These are phyloP conservation scores for Stephanodiscus triporus DNA, from an alignment of 108 stramenopile genomes.

Conservation along the genomic window DNA sequence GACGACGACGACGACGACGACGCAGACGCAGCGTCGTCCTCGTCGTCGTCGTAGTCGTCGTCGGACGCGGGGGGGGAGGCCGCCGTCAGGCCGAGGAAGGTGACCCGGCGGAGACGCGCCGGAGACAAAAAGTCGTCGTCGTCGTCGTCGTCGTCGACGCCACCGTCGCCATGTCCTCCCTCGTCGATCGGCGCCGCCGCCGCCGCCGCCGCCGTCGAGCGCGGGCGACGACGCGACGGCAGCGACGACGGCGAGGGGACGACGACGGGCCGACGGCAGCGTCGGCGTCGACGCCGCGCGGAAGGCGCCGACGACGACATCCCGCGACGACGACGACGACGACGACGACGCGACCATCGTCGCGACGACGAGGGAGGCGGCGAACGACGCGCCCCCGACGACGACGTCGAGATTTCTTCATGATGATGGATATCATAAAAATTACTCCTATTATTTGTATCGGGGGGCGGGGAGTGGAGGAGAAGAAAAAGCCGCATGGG, in stretches of 20 bases:
- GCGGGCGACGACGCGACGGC: not conserved
- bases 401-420: not conserved
- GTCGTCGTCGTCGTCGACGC: constrained; percentile 64
- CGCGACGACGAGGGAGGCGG: not conserved
- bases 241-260: not conserved
- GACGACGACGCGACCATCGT: not conserved
- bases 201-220: not conserved
- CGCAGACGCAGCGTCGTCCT: constrained; percentile 2
- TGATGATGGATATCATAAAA: not conserved
- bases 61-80: too few species aligned
- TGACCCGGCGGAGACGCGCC: constrained; percentile 39
- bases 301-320: not conserved
- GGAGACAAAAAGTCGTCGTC: constrained; percentile 55
- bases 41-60: constrained; percentile 5
- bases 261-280: not conserved
- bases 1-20: too few species aligned
- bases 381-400: not conserved
- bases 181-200: not conserved
- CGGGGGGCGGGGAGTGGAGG: too few species aligned
- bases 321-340: not conserved
- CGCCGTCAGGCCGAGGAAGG: constrained; percentile 29
- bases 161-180: constrained; percentile 5
- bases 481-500: too few species aligned
- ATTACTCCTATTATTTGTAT: too few species aligned
- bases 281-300: not conserved